Base-by-base conservation (phyloP, 306 rosid genomes). In the Erythrophleum fordii region DNA sequence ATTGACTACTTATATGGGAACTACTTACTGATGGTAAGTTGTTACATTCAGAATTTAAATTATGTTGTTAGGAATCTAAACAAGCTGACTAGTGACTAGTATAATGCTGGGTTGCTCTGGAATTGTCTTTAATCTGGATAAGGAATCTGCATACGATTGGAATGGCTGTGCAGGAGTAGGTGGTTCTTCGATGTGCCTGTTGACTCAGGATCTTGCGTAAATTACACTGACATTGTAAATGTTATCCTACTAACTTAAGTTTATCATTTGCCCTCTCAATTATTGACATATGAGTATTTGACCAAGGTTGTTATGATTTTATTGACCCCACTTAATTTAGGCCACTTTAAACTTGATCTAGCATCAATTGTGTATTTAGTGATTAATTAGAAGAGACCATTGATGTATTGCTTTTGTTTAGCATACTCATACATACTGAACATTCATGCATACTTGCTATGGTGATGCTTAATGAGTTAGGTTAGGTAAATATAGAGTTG, bases 101-200 rank as follows among this genome's bases (percentile, higher is more conserved):
- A n/a, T 52, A 45, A 16, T 67, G 70, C 13, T 67, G 60, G 20
- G 60, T 29, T 26, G 29, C 41, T 37, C 18, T 52, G 20, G 25
- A 31, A 26, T 25, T 8, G 37, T 51, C 20, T 68, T 52, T 52
- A 31, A 29, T 39, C 14, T 77, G 70, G 62, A 55, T 48, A 73
- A 41, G 67, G 25, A n/a, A 29, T n/a, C 44, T 65, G 67, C 64
- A 31, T 2, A 29, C 44, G 59, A 29, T 22, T 82, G 51, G 39
- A 37, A 53, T 66, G 23, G n/a, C 31, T 69, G 29, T 76, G 65
- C 55, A 4, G 41, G 56, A 67, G 52, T 34, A 23, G 28, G 67
- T 37, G 53, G 35, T 74, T 51, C 22, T 41, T 69, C 51, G 35
- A 80, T 51, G 22, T 73, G 73, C 51, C 31, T n/a, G 59, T 53